Percentiles rank a stretch among this genome's conserved stretches.
phyloP scores from a whole-genome alignment of 192 early-diverging fungal species.

The Backusella mclennaniae region DNA sequence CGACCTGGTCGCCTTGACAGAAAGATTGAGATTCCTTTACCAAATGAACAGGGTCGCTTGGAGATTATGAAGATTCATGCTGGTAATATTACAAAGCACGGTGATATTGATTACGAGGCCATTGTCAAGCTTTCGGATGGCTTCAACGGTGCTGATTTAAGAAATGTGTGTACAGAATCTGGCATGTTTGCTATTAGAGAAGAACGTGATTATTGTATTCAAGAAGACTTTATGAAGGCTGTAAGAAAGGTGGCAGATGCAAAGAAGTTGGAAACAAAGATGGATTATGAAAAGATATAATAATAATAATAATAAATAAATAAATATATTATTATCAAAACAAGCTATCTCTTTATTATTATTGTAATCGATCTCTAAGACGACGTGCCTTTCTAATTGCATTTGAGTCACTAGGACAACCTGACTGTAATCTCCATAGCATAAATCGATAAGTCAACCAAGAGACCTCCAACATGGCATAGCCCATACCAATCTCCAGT shows the following conservation, averaged over 20 bases:
- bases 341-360: not conserved
- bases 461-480: constrained; percentile 43
- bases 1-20: constrained; percentile 95
- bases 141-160: constrained; percentile 98
- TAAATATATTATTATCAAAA: not conserved
- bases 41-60: constrained; percentile 95
- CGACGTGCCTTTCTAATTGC: constrained; percentile 15
- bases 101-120: constrained; percentile 97
- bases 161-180: constrained; percentile 99
- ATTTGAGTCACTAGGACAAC: not conserved
- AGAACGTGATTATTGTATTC: constrained; percentile 95
- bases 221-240: constrained; percentile 99
- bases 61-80: constrained; percentile 99
- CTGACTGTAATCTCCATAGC: not conserved
- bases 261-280: constrained; percentile 93
- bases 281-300: constrained; percentile 87
- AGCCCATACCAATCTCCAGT: constrained; percentile 41
- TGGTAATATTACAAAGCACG: constrained; percentile 89
- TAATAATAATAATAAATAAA: not conserved
- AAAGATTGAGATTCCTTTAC: constrained; percentile 99
- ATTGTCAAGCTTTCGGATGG: constrained; percentile 97
- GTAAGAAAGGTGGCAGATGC: constrained; percentile 97
- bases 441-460: constrained; percentile 25
- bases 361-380: not conserved
- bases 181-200: constrained; percentile 99